These are phyloP conservation scores for Arachnomyces sp. DNA, from an alignment of 2,329 filamentous ascomycete species.

Conservation along the genomic window DNA sequence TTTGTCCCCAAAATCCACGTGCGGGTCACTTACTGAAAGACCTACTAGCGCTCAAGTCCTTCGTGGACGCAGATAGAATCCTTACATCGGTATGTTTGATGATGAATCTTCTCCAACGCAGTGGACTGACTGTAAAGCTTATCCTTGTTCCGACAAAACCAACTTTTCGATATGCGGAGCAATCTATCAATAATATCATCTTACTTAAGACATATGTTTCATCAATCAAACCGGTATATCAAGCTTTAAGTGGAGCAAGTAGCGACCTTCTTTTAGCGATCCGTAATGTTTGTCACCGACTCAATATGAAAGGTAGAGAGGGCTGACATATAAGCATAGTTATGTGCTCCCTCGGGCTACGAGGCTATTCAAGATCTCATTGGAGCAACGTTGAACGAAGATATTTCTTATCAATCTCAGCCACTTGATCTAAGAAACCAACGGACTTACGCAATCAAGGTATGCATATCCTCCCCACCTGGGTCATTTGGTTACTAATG, in stretches of 20 bases:
- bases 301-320: background rate
- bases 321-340: slow-evolving; percentile 24
- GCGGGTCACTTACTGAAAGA: slow-evolving; percentile 5
- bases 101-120: background rate
- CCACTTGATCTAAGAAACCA: slow-evolving; percentile 85
- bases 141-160: slow-evolving; percentile 63
- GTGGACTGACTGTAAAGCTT: slow-evolving; percentile 43
- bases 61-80: slow-evolving; percentile 71
- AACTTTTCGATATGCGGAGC: slow-evolving; percentile 62
- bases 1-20: slow-evolving; percentile 22
- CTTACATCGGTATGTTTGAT: slow-evolving; percentile 56
- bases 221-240: slow-evolving; percentile 57
- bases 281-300: slow-evolving; percentile 41
- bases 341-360: slow-evolving; percentile 59
- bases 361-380: slow-evolving; percentile 57
- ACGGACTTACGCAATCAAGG: slow-evolving; percentile 79
- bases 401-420: slow-evolving; percentile 67
- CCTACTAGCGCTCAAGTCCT: slow-evolving; percentile 58
- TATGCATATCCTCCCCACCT: slow-evolving; percentile 20
- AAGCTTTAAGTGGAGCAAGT: slow-evolving; percentile 56
- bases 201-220: slow-evolving; percentile 75
- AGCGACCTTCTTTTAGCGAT: slow-evolving; percentile 60
- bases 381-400: slow-evolving; percentile 63
- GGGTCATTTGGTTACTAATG: slow-evolving; percentile 13
- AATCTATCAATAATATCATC: slow-evolving; percentile 77